Base-by-base conservation (phyloP, 2,329 filamentous ascomycete genomes). In the Paecilomyces sp. region DNA sequence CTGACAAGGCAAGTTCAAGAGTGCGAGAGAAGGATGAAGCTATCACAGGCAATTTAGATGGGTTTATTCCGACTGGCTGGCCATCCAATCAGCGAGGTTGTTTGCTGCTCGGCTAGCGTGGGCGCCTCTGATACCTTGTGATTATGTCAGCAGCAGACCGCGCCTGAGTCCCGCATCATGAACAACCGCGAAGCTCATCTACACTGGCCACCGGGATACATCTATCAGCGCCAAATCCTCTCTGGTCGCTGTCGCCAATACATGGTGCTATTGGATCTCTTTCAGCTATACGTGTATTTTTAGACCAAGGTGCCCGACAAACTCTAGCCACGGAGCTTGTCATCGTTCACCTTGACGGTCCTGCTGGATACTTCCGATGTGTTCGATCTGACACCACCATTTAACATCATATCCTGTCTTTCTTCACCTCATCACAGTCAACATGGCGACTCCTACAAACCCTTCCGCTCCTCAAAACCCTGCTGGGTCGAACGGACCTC, bases 401-500 rank as follows among this genome's bases (percentile, higher is more conserved):
- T 13, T 13, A 30, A 22, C 28, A 24, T 11, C 51, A 13, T 24
- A 15, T 30, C n/a, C 30, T 25, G 11, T 50, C 55, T 47, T 57
- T 24, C 24, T 28, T 24, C 24, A 50, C 24, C 41, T 2, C 24
- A 8, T 55, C 24, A 53, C 31, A 11, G 33, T n/a, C 31, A 54
- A 60, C 24, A 75, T 71, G 71, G 71, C 73, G 50, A 75, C 74
- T 4, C 73, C 75, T 47, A 71, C 72, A 13, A 80, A 78, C 60
- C 74, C 76, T 58, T 77, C 80, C 2, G 77, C 78, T 64, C 76
- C 76, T 61, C 77, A 75, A 58, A 78, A 75, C 51, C 79, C 79
- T 55, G 79, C 77, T 5, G 77, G 79, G n/a, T 69, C 75, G 24
- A 78, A 79, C 59, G 80, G 77, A 62, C 76, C 70, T 60, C 75